A percentile compares a stretch with the other conserved stretches of the same genome.
phyloP scores from a whole-genome alignment of 345 rosid genomes.

The Syzygium aromaticum region DNA sequence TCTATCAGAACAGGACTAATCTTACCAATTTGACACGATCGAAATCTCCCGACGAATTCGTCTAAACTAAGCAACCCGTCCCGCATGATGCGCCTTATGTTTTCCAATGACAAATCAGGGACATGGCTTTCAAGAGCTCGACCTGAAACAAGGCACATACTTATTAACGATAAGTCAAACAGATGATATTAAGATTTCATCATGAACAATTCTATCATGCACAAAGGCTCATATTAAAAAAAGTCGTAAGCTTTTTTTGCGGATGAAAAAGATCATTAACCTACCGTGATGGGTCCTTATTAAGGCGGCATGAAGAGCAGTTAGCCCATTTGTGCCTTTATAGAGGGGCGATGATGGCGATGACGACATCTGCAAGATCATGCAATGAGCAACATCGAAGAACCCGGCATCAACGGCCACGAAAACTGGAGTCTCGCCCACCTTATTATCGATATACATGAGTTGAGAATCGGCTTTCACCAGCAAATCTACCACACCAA shows the following conservation, averaged over 20 bases:
- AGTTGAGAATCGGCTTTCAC: slow-evolving; percentile 6
- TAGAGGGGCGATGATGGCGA: slow-evolving; percentile 1
- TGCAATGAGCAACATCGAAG: not conserved
- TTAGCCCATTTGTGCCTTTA: slow-evolving; percentile 3
- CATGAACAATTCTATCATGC: not conserved
- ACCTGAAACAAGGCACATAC: not conserved
- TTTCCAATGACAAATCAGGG: slow-evolving; percentile 3
- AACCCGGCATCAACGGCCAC: slow-evolving; percentile 18
- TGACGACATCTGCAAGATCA: not conserved
- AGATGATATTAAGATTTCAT: not conserved
- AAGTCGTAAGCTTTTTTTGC: not conserved
- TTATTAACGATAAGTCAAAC: not conserved
- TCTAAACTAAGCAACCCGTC: not conserved
- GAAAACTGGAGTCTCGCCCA: slow-evolving; percentile 9
- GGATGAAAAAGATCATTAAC: not conserved
- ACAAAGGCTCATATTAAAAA: not conserved
- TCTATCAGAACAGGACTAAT: not conserved
- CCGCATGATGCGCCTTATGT: not conserved
- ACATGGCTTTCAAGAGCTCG: not conserved
- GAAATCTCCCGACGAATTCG: not conserved
- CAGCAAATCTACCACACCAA: slow-evolving; percentile 7
- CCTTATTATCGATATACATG: not conserved
- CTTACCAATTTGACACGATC: not conserved
- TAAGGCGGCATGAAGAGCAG: not conserved
- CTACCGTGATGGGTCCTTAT: not conserved